Percentiles rank a stretch among this genome's conserved stretches.
These are phyloP conservation scores for Macadamia integrifolia DNA, from an alignment of 164 flowering plant species.

Conservation along the genomic window DNA sequence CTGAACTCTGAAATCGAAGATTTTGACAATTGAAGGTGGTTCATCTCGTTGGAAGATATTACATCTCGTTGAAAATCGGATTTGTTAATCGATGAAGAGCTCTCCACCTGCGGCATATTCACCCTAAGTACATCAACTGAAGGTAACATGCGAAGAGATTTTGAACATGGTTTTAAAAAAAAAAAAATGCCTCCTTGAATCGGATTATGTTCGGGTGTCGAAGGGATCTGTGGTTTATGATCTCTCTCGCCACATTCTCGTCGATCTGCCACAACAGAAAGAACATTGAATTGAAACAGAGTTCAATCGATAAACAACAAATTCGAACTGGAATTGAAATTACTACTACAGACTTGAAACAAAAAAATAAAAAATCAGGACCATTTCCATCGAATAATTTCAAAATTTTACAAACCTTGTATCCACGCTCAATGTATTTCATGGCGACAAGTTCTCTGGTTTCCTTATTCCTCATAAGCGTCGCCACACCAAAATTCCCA, in stretches of 20 bases:
- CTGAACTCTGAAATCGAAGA: too few species aligned
- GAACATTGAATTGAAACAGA: background rate
- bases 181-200: conserved; percentile 61
- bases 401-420: conserved; percentile 31
- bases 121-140: background rate
- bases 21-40: too few species aligned
- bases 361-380: background rate
- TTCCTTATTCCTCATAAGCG: conserved; percentile 60
- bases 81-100: conserved; percentile 29
- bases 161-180: background rate
- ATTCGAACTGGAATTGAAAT: background rate
- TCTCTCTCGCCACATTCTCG: conserved; percentile 93
- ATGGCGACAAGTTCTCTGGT: conserved; percentile 69
- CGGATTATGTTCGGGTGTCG: conserved; percentile 90
- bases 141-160: background rate
- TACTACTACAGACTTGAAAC: background rate
- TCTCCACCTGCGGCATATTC: conserved; percentile 95
- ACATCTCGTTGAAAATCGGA: too few species aligned
- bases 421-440: conserved; percentile 69
- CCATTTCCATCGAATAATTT: background rate
- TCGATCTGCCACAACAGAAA: conserved; percentile 53
- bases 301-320: background rate
- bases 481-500: conserved; percentile 72
- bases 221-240: conserved; percentile 82
- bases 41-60: too few species aligned